phyloP scores from a whole-genome alignment of 1,284 basidiomycete genomes.

The Cystobasidiaceae sp. region DNA sequence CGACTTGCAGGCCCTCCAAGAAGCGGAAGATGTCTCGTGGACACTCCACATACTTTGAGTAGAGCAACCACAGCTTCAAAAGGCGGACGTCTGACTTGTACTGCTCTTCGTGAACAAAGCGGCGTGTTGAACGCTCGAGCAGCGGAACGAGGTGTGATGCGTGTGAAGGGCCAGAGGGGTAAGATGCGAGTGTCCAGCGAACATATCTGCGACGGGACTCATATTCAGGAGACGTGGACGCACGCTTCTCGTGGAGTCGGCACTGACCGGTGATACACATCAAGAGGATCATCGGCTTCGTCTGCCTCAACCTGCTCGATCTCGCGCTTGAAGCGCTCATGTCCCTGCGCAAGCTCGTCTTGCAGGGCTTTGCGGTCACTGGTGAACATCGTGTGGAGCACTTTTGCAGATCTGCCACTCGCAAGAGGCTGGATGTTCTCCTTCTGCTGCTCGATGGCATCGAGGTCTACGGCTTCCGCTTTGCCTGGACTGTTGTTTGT shows the following conservation, averaged over 20 bases:
- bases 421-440: constrained; percentile 58
- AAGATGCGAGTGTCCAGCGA: constrained; percentile 32
- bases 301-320: constrained; percentile 49
- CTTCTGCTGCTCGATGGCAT: constrained; percentile 54
- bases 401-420: constrained; percentile 55
- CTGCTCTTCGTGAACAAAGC: constrained; percentile 69
- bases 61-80: constrained; percentile 79
- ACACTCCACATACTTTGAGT: constrained; percentile 62
- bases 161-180: constrained; percentile 33
- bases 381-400: constrained; percentile 51
- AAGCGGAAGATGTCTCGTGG: constrained; percentile 65
- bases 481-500: background rate
- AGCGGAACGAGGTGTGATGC: constrained; percentile 57
- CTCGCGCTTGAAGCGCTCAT: constrained; percentile 47
- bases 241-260: background rate
- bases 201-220: constrained; percentile 23
- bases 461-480: constrained; percentile 37
- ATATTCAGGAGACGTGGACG: background rate
- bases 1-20: constrained; percentile 71
- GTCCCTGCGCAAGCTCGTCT: constrained; percentile 48
- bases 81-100: constrained; percentile 85
- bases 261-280: constrained; percentile 50
- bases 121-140: constrained; percentile 67
- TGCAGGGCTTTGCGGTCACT: constrained; percentile 47
- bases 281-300: constrained; percentile 50